A percentile compares a stretch with the other conserved stretches of the same genome.
Conservation (phyloP, 352 stramenopile genomes). For the Pythium aphanidermatum region DNA sequence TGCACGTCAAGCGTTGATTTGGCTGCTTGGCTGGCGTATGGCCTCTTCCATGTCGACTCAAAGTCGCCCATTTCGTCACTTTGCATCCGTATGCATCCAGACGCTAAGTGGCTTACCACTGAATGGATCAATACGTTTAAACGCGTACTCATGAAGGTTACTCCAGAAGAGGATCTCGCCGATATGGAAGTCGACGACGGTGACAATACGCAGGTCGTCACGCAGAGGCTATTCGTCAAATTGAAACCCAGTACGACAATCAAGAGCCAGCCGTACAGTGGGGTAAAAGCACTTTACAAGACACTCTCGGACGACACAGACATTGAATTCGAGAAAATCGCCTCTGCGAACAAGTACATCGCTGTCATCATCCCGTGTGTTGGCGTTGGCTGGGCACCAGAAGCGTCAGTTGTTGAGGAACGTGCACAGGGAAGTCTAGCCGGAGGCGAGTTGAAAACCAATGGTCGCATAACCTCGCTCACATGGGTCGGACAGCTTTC, state of each 20-base stretch:
- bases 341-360: conserved; percentile 15
- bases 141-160: not conserved
- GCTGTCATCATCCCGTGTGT: conserved; percentile 31
- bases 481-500: no score
- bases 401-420: not conserved
- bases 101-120: not conserved
- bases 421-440: not conserved
- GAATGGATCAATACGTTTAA: conserved; percentile 9
- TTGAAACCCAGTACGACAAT: conserved; percentile 2
- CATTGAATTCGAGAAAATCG: conserved; percentile 27
- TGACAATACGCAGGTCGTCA: no score
- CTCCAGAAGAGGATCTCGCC: conserved; percentile 3
- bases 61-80: conserved; percentile 19
- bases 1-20: conserved; percentile 3
- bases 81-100: conserved; percentile 6
- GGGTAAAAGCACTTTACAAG: conserved; percentile 6
- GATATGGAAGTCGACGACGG: conserved; percentile 19
- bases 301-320: not conserved
- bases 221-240: conserved; percentile 1
- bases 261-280: not conserved
- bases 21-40: conserved; percentile 30
- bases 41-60: conserved; percentile 32
- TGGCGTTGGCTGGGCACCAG: conserved; percentile 26
- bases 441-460: no score
- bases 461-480: no score